Evolutionary conservation across 345 rosid genomes (phyloP), one percentile per base, ranked within the genome.

Genomic region (Moricandia arvensis): DNA sequence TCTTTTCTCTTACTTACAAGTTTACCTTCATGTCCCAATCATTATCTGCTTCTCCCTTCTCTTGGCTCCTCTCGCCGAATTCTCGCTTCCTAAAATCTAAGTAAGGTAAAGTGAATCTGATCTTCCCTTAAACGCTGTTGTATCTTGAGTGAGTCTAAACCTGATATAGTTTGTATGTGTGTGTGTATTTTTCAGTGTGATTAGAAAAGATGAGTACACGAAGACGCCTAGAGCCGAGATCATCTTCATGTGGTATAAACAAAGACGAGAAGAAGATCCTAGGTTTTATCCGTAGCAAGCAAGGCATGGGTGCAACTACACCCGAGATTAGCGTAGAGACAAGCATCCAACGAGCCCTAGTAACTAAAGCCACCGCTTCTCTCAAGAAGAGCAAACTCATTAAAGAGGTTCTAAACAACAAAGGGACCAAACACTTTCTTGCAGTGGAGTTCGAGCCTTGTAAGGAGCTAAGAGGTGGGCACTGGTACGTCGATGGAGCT

Each of bases 391-490:
- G 77, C 68, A 70, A 72, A 11, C 68, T 87, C 78, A 87, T 93
- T 71, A 91, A 89, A 79, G 90, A 84, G 47, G 87, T 90, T 30
- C 79, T 74, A 15, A 88, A 80, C 80, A 21, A 21, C 24, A 89
- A 79, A 71, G 88, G 86, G 0, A 34, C 54, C 69, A 95, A 89
- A 75, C 87, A 82, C 75, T 83, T 24, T 43, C 73, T 90, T 64
- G 92, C 96, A 0, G 29, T 75, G 0, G 97, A 91, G 75, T 90
- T 89, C 45, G 85, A 87, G 69, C 94, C 96, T 4, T 79, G 89
- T 2, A 76, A 82, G 30, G 96, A 85, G 71, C 79, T 92, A 64
- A 86, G 89, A 0, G 98, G 96, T 5, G 98, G 98, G 47, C 80
- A 86, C 5, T 95, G 97, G 96, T 95, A 89, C 71, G 57, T 4